phyloP scores from a whole-genome alignment of 2,329 filamentous ascomycete species.

The Aspergillus sclerotialis region DNA sequence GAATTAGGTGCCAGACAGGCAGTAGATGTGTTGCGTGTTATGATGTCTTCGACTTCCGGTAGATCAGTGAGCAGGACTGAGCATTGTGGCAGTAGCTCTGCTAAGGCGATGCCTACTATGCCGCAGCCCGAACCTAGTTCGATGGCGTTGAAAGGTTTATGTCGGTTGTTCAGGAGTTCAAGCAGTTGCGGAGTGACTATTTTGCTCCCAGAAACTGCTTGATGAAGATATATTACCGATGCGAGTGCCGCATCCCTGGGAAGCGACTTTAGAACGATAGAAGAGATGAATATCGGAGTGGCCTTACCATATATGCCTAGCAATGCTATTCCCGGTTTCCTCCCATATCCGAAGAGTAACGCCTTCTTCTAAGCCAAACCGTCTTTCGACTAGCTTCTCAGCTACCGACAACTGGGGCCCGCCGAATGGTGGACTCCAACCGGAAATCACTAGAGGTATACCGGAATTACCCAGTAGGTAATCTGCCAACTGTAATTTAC shows the following conservation, averaged over 20 bases:
- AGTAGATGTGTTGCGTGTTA: conserved; percentile 47
- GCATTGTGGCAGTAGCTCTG: conserved; percentile 45
- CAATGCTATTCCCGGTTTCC: conserved; percentile 66
- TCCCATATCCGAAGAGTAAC: conserved; percentile 52
- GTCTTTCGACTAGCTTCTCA: conserved; percentile 49
- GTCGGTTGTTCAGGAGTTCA: conserved; percentile 23
- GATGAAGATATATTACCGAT: conserved; percentile 47
- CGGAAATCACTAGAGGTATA: conserved; percentile 47
- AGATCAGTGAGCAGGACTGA: conserved; percentile 59
- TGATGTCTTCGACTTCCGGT: conserved; percentile 56
- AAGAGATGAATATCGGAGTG: not conserved
- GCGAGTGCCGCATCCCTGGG: conserved; percentile 53
- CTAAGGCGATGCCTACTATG: conserved; percentile 59
- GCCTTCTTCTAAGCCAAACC: conserved; percentile 39
- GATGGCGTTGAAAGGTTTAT: conserved; percentile 43
- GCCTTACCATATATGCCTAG: conserved; percentile 60
- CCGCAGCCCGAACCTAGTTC: conserved; percentile 65
- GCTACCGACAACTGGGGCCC: conserved; percentile 35
- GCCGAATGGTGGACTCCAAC: conserved; percentile 46
- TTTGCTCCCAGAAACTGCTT: conserved; percentile 28
- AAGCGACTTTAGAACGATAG: conserved; percentile 8
- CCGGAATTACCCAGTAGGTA: conserved; percentile 13
- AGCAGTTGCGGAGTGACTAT: conserved; percentile 20
- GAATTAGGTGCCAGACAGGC: conserved; percentile 39
- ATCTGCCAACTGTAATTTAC: conserved; percentile 7